phyloP scores from a whole-genome alignment of 2,329 filamentous ascomycete species.

The Salinomyces thailandicus region DNA sequence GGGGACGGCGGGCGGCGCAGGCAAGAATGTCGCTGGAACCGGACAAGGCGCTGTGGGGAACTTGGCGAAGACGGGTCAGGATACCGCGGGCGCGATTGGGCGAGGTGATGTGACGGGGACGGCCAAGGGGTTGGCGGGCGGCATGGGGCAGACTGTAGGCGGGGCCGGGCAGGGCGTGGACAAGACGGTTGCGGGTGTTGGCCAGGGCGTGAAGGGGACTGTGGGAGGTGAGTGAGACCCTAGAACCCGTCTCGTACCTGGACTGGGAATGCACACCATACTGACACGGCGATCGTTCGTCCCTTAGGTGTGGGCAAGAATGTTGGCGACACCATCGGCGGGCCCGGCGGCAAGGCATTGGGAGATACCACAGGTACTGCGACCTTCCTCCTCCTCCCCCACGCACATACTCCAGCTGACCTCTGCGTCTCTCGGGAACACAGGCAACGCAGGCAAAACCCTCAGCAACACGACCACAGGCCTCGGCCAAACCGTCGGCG shows the following conservation, averaged over 20 bases:
- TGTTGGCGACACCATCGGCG: slow-evolving; percentile 20
- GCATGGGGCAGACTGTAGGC: slow-evolving; percentile 3
- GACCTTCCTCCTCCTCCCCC: not conserved
- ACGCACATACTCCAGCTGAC: not conserved
- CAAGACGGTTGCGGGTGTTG: slow-evolving; percentile 17
- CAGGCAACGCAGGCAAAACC: slow-evolving; percentile 6
- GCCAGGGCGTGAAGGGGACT: slow-evolving; percentile 13
- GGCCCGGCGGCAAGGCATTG: slow-evolving; percentile 25
- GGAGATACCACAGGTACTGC: slow-evolving; percentile 15
- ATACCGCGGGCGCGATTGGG: slow-evolving; percentile 17
- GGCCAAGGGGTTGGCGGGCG: slow-evolving; percentile 10
- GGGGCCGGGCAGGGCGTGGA: slow-evolving; percentile 12
- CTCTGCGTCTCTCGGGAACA: not conserved
- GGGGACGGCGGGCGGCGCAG: slow-evolving; percentile 24
- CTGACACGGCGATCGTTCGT: too few relatives aligned
- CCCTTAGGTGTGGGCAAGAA: slow-evolving; percentile 11
- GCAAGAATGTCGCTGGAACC: slow-evolving; percentile 30
- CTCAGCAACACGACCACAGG: slow-evolving; percentile 1
- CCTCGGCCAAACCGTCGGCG: slow-evolving; percentile 18
- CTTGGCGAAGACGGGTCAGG: slow-evolving; percentile 18
- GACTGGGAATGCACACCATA: too few relatives aligned
- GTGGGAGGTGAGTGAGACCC: slow-evolving; percentile 12
- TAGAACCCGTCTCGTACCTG: too few relatives aligned
- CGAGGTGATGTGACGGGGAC: slow-evolving; percentile 24
- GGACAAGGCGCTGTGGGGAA: slow-evolving; percentile 21